Conservation (phyloP, 768 basidiomycete genomes). For the Kwoniella botswanensis region DNA sequence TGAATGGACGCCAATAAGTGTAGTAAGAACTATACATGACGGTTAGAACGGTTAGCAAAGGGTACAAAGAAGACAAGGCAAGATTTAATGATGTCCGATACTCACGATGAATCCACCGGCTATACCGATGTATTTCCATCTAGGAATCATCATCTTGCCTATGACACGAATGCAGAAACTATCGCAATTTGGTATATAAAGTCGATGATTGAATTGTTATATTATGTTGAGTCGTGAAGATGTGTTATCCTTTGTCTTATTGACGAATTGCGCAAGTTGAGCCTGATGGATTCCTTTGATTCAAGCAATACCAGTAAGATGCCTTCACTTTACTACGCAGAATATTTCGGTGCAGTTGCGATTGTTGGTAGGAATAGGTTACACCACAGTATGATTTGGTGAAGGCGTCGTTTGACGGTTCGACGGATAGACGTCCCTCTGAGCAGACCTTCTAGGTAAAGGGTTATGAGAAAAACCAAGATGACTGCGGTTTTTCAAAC, state of each 20-base stretch:
- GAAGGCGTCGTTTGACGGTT: too few relatives aligned
- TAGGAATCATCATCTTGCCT: constrained; percentile 51
- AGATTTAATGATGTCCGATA: neutral
- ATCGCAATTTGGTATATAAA: neutral
- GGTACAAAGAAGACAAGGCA: neutral
- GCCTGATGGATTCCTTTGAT: too few relatives aligned
- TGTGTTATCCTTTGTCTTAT: too few relatives aligned
- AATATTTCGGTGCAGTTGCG: too few relatives aligned
- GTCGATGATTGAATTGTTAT: neutral
- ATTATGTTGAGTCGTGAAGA: too few relatives aligned
- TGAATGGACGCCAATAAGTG: constrained; percentile 56
- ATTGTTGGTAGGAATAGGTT: too few relatives aligned
- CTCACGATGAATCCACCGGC: constrained; percentile 49
- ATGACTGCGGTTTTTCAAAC: neutral
- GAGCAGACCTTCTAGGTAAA: neutral
- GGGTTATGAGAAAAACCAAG: neutral
- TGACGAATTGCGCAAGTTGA: too few relatives aligned
- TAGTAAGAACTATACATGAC: constrained; percentile 42
- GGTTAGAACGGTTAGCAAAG: neutral
- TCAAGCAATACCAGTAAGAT: too few relatives aligned
- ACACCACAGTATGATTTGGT: too few relatives aligned
- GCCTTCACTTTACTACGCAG: too few relatives aligned
- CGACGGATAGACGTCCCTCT: too few relatives aligned
- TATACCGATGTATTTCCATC: constrained; percentile 52
- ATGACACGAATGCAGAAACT: neutral